Evolutionary conservation across 202 grass and related monocot species (phyloP).

Genomic region (Carex sylvatica): DNA sequence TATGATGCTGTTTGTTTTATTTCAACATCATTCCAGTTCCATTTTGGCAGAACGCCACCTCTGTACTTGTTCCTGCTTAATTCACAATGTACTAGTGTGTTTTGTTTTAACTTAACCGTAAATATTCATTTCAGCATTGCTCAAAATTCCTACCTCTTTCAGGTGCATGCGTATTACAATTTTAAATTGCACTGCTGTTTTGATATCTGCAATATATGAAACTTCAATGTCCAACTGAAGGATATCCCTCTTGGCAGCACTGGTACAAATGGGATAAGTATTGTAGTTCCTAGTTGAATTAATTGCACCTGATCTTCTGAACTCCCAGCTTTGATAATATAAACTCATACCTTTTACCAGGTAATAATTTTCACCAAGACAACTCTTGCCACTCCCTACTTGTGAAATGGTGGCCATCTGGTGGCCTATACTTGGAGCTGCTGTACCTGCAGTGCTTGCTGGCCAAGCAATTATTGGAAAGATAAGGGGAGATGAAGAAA

Average conservation of each 20-base stretch:
- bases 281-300: not conserved
- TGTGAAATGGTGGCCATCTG: constrained; percentile 69
- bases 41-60: not conserved
- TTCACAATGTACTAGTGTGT: not conserved
- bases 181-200: not conserved
- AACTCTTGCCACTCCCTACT: not conserved
- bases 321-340: not conserved
- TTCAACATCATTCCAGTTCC: not conserved
- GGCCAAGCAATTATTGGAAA: constrained; percentile 70
- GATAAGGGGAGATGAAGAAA: constrained; percentile 67
- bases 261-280: not conserved
- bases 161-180: not conserved
- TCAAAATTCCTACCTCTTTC: not conserved
- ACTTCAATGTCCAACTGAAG: not conserved
- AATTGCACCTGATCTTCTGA: not conserved
- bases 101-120: not conserved
- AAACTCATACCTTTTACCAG: not conserved
- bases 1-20: not conserved
- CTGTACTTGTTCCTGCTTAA: not conserved
- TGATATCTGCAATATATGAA: not conserved
- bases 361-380: not conserved
- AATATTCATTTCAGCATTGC: not conserved
- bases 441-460: constrained; percentile 60
- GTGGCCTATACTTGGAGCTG: constrained; percentile 71
- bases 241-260: not conserved